These are phyloP conservation scores for Clarireedia sp. DNA, from an alignment of 2,329 filamentous ascomycete genomes.

Conservation along the genomic window DNA sequence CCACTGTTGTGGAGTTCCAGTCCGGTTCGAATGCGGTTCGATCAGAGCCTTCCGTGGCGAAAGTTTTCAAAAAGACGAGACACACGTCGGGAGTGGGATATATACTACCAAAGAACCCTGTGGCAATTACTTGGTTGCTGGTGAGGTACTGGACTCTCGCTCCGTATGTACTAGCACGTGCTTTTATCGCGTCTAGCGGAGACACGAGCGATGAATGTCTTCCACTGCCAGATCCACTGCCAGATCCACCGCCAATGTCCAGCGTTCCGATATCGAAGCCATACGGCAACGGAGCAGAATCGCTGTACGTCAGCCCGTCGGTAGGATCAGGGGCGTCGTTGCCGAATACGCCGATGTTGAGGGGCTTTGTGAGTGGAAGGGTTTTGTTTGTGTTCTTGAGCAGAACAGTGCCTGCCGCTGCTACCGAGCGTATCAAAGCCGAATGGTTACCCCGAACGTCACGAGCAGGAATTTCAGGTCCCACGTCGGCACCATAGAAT, in stretches of 20 bases:
- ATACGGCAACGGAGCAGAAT: neutral
- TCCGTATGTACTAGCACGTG: conserved; percentile 6
- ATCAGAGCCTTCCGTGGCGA: conserved; percentile 64
- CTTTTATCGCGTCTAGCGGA: conserved; percentile 48
- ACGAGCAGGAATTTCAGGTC: conserved; percentile 32
- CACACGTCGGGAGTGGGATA: neutral
- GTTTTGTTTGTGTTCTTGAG: conserved; percentile 51
- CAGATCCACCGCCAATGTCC: conserved; percentile 19
- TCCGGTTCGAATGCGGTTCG: conserved; percentile 46
- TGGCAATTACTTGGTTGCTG: conserved; percentile 9
- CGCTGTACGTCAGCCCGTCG: conserved; percentile 28
- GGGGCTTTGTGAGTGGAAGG: conserved; percentile 48
- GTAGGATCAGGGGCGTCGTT: conserved; percentile 49
- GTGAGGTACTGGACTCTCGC: conserved; percentile 15
- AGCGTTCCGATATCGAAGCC: conserved; percentile 15
- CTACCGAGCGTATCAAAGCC: conserved; percentile 34
- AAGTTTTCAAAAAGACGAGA: conserved; percentile 46
- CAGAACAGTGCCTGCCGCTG: conserved; percentile 51
- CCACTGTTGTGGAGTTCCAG: conserved; percentile 10
- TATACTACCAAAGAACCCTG: neutral
- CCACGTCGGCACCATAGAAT: conserved; percentile 43
- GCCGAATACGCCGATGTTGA: conserved; percentile 45
- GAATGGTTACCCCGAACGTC: conserved; percentile 55
- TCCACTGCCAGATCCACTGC: conserved; percentile 39
- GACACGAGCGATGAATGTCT: conserved; percentile 53